Conservation (phyloP, 2,329 filamentous ascomycete species). For the Malbranchea cinnamomea region DNA sequence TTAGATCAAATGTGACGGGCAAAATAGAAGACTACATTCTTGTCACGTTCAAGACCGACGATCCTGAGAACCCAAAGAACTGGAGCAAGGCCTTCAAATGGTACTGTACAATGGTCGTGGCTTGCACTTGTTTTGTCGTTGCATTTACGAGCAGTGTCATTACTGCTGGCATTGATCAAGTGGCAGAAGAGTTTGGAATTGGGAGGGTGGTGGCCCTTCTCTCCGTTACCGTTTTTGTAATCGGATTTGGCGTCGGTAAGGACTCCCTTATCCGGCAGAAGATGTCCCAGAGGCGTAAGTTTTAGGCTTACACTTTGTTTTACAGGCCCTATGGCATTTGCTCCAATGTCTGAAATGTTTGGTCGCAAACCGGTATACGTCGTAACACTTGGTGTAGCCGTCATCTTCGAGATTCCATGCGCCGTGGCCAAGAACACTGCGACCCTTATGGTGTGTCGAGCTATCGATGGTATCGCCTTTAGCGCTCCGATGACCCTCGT, state of each 20-base stretch:
- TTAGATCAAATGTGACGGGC: conserved; percentile 40
- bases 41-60: conserved; percentile 55
- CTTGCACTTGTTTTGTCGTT: conserved; percentile 59
- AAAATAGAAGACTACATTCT: conserved; percentile 43
- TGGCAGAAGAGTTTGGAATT: conserved; percentile 48
- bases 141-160: conserved; percentile 60
- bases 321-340: conserved; percentile 59
- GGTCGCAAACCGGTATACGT: conserved; percentile 59
- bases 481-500: conserved; percentile 78
- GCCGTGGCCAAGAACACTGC: conserved; percentile 61
- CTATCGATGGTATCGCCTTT: conserved; percentile 71
- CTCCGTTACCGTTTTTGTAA: conserved; percentile 60
- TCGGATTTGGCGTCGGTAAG: conserved; percentile 64
- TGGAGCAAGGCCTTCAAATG: conserved; percentile 67
- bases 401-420: conserved; percentile 68
- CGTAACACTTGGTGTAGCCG: conserved; percentile 51
- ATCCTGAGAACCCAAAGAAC: conserved; percentile 72
- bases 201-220: conserved; percentile 59
- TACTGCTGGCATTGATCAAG: conserved; percentile 57
- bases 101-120: conserved; percentile 76
- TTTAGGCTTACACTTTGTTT: background rate
- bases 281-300: background rate
- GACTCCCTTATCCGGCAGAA: conserved; percentile 5
- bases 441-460: conserved; percentile 60
- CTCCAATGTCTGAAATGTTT: conserved; percentile 60